Base-by-base conservation (phyloP, 108 stramenopile genomes). In the Skeletonema marinoi region DNA sequence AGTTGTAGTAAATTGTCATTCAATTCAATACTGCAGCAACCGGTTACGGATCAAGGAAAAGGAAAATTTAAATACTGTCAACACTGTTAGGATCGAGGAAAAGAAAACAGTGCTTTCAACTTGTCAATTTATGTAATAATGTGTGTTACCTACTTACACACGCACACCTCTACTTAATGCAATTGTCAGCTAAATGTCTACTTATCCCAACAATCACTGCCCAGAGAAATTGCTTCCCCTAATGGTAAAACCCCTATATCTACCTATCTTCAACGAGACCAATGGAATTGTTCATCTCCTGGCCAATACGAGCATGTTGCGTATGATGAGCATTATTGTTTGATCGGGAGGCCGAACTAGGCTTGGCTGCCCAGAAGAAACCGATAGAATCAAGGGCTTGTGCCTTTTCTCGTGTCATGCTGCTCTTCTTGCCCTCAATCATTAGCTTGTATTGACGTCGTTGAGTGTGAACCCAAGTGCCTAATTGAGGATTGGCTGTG, bases 281-380 rank as follows among this genome's bases (percentile, higher is more conserved):
- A 4, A 46, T 41, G 2, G 39, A 41, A 10, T 41, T 41, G 10
- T 41, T 41, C 2, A 36, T 8, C 6, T 36, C 12, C 41, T 46
- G 44, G 16, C 11, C 16, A 3, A n/a, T 4, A 16, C 16, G 44
- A n/a, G 44, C 44, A 46, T 46, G 44, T 4, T 46, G 44, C 16
- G 44, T n/a, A n/a, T 16, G 16, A 4, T 46, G 44, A n/a, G 4
- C 16, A 46, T 46, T 46, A 46, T 16, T 46, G 14, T 16, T 46
- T n/a, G 44, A 16, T 4, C 16, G 44, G 67, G 67, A 50, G 41
- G 67, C 30, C 11, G 51, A 65, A 41, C 16, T 42, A 25, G 12
- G 13, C 75, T 67, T 77, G 61, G 76, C 76, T 6, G 68, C 84
- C 87, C 87, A 90, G 60, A 78, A 74, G 62, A 90, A 90, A 9